Evolutionary conservation across 768 basidiomycete species (phyloP), one percentile per base, ranked within the genome.

Genomic region (Leccinum incarnatum): DNA sequence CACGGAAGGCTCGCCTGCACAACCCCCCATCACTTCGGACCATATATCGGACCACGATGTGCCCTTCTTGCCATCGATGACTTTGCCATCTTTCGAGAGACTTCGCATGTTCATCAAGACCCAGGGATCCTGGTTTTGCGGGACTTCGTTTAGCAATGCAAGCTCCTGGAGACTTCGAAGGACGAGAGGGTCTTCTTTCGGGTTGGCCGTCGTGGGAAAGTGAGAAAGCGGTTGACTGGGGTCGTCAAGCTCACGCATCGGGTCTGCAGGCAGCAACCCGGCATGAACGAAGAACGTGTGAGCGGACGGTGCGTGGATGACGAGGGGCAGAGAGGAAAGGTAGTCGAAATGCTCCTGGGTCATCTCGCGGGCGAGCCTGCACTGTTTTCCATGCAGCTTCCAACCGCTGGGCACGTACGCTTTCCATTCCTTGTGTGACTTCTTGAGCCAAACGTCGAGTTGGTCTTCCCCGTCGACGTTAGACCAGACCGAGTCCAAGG

Each of bases 271-370:
- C 2, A 98, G 79, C 19, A 96, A 66, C 6, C 95, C 95, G 2
- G 86, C 95, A 64, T 97, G 94, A 1, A 87, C 91, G 50, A 95
- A 78, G 74, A 85, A 86, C 1, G 85, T 74, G 66, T 95, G 91
- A 2, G 88, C 82, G 2, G 80, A 79, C 0, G 93, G 91, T 15
- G 90, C 74, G 68, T 96, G 85, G 8, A 95, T 76, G 51, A 81
- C 78, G 30, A 94, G 75, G 0, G 95, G 95, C 0, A 94, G 74
- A n/a, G 81, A 75, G 30, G 83, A 70, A 29, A 97, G 79, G 71
- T 95, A 98, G n/a, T 76, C 65, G 62, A 86, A 91, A 51, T 93
- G 80, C 3, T 70, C 70, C 17, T 69, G 68, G n/a, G 84, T 76
- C 78, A 95, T 82, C 48, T 78, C 80, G 51, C 79, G 80, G 0